A percentile compares a stretch with the other conserved stretches of the same genome.
Conservation (phyloP, 345 rosid genomes). For the Gossypium arboreum region DNA sequence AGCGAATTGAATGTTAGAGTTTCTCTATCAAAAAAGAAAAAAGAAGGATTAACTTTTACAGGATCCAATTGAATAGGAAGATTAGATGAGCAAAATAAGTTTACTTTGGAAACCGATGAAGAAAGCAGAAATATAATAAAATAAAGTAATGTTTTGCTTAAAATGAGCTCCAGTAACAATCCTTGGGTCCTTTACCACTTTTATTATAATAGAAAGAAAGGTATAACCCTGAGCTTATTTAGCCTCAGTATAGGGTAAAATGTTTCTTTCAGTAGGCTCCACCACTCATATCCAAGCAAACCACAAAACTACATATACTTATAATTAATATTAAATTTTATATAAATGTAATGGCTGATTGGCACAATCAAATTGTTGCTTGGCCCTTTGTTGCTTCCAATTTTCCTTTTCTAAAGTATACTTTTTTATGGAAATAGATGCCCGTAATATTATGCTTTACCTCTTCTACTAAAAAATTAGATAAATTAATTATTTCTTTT, state of each 20-base stretch:
- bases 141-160: conserved; percentile 3
- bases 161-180: not conserved
- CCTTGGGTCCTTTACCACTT: not conserved
- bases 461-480: too few species aligned
- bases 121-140: not conserved
- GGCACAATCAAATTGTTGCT: not conserved
- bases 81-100: not conserved
- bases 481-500: too few species aligned
- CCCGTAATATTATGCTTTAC: too few species aligned
- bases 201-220: too few species aligned
- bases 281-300: not conserved
- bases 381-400: not conserved
- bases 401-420: too few species aligned
- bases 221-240: not conserved
- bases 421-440: too few species aligned
- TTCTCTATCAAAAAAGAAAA: not conserved
- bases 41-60: not conserved
- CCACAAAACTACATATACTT: not conserved
- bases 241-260: not conserved
- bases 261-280: not conserved
- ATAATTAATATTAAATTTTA: too few species aligned
- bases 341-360: not conserved
- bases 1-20: not conserved
- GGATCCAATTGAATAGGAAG: not conserved
- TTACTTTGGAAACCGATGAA: not conserved